Evolutionary conservation across 768 basidiomycete genomes (phyloP).

Genomic region (Phaeotremella skinneri): DNA sequence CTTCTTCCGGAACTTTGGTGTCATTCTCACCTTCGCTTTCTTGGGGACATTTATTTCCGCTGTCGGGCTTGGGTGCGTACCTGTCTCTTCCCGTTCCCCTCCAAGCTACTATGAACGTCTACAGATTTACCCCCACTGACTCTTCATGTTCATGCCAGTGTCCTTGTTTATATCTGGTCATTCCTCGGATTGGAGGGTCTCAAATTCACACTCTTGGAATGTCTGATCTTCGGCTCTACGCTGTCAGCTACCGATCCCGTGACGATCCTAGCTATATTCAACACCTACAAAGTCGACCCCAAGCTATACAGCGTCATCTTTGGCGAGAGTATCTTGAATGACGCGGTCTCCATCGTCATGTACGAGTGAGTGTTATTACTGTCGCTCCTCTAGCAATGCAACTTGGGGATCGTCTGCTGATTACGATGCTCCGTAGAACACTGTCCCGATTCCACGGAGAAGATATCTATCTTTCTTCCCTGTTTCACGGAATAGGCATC

Average conservation of each 20-base stretch:
- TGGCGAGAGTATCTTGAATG: constrained; percentile 93
- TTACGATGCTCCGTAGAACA: constrained; percentile 64
- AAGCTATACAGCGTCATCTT: constrained; percentile 97
- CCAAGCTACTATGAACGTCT: constrained; percentile 1
- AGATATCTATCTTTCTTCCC: constrained; percentile 74
- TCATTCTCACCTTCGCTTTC: constrained; percentile 82
- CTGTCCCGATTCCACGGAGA: constrained; percentile 86
- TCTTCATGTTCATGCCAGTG: constrained; percentile 55
- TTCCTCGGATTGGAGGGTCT: constrained; percentile 87
- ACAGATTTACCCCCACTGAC: constrained; percentile 4
- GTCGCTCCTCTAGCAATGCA: constrained; percentile 7
- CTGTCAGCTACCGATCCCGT: constrained; percentile 97
- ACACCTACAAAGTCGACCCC: constrained; percentile 97
- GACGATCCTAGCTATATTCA: constrained; percentile 96
- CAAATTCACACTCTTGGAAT: constrained; percentile 81
- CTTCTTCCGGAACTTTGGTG: constrained; percentile 97
- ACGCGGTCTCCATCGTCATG: constrained; percentile 99
- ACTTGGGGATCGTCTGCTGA: neutral
- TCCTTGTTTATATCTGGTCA: constrained; percentile 91
- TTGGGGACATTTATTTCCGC: constrained; percentile 94
- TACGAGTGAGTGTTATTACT: constrained; percentile 75
- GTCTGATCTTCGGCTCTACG: constrained; percentile 92
- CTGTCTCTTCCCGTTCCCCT: constrained; percentile 3
- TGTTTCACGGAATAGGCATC: constrained; percentile 96
- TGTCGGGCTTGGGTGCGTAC: constrained; percentile 85